phyloP scores from a whole-genome alignment of 2,329 filamentous ascomycete genomes.

The Diaporthe amygdali region DNA sequence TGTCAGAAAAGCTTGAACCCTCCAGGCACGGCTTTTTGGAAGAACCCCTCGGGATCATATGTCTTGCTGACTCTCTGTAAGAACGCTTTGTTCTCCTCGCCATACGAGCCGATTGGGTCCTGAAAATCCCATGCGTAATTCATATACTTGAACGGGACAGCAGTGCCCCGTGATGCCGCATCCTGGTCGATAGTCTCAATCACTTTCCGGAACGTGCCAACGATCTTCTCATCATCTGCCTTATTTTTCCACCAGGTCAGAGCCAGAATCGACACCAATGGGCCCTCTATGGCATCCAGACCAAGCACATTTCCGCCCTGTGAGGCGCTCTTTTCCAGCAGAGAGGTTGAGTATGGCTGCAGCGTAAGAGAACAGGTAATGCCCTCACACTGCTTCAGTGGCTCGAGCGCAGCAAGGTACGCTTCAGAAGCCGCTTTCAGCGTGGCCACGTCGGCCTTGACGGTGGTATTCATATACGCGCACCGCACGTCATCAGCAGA shows the following conservation, averaged over 20 bases:
- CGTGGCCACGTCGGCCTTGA: conserved; percentile 14
- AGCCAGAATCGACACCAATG: conserved; percentile 27
- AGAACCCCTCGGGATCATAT: conserved; percentile 20
- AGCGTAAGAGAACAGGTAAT: conserved; percentile 28
- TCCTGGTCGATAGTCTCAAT: conserved; percentile 26
- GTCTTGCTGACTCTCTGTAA: neutral
- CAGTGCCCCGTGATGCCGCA: conserved; percentile 22
- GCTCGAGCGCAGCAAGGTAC: conserved; percentile 21
- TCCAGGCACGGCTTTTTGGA: conserved; percentile 25
- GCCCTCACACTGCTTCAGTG: conserved; percentile 26
- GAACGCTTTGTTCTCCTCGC: neutral
- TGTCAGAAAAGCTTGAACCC: conserved; percentile 23
- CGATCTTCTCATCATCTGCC: conserved; percentile 27
- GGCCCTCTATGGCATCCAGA: conserved; percentile 25
- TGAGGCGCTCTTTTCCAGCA: conserved; percentile 20
- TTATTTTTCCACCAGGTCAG: conserved; percentile 27
- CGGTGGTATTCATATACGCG: conserved; percentile 13
- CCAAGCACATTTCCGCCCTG: conserved; percentile 30
- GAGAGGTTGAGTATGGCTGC: conserved; percentile 28
- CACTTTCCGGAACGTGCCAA: conserved; percentile 9
- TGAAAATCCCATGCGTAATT: conserved; percentile 31
- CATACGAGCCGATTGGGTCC: conserved; percentile 28
- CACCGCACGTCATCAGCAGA: neutral
- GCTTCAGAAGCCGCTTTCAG: neutral
- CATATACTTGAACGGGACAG: conserved; percentile 29